Conservation (phyloP, 148 eudicot species). For the Talinum fruticosum region DNA sequence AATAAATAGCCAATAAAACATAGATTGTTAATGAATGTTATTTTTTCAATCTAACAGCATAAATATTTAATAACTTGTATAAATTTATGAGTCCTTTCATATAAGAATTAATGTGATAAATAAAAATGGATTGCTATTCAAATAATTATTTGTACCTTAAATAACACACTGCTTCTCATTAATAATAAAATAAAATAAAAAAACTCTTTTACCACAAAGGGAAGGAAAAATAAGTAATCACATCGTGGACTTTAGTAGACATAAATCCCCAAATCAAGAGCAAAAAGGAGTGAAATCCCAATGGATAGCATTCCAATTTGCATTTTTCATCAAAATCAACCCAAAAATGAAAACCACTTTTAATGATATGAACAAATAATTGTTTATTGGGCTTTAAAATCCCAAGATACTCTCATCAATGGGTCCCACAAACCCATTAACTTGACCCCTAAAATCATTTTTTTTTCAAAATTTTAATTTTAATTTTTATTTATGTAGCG, state of each 20-base stretch:
- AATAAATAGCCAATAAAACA: no score
- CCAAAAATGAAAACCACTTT: neutral
- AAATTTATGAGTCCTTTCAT: no score
- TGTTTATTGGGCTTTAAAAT: slow-evolving; percentile 8
- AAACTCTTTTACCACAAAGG: neutral
- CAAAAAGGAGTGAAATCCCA: neutral
- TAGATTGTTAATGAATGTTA: no score
- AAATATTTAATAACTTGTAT: no score
- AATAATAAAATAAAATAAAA: no score
- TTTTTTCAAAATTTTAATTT: slow-evolving; percentile 14
- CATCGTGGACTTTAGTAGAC: neutral
- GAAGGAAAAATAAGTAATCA: neutral
- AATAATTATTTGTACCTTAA: neutral
- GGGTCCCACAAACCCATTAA: slow-evolving; percentile 19
- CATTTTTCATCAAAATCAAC: slow-evolving; percentile 6
- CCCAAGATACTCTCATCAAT: neutral
- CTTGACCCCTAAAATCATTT: slow-evolving; percentile 1
- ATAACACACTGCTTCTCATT: neutral
- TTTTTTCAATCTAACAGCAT: no score
- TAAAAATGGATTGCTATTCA: no score
- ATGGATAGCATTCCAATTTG: neutral
- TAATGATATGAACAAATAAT: neutral
- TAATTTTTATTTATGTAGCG: neutral
- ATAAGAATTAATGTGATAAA: no score
- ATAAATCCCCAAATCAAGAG: neutral